These are phyloP conservation scores for Globisporangium alternatum DNA, from an alignment of 352 stramenopile genomes.

Conservation along the genomic window DNA sequence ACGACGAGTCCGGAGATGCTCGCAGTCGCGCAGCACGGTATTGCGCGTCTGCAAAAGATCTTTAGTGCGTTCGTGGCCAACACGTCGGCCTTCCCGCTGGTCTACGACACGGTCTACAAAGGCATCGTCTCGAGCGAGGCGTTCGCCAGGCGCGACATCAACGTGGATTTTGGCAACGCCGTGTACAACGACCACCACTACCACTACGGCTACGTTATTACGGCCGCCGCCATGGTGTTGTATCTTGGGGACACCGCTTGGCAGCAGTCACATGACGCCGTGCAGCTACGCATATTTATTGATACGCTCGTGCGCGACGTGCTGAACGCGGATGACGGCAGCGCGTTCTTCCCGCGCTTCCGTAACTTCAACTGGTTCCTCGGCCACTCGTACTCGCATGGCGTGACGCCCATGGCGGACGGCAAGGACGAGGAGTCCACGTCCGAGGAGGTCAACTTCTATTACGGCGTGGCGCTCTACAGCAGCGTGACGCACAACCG, in stretches of 20 bases:
- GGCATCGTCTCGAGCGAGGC: constrained; percentile 60
- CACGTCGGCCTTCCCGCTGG: constrained; percentile 43
- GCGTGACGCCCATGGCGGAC: constrained; percentile 65
- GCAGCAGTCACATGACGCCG: constrained; percentile 31
- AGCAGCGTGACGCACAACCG: constrained; percentile 43
- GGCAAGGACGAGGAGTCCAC: constrained; percentile 73
- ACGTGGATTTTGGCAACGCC: constrained; percentile 69
- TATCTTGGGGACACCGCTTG: constrained; percentile 38
- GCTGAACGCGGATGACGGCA: constrained; percentile 25
- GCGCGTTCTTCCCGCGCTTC: constrained; percentile 55
- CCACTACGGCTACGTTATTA: constrained; percentile 70
- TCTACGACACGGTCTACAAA: constrained; percentile 72
- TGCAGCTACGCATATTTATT: constrained; percentile 36
- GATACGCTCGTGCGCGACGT: constrained; percentile 60
- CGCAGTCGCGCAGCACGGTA: constrained; percentile 38
- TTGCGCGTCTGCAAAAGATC: constrained; percentile 44
- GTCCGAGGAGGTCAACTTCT: constrained; percentile 69
- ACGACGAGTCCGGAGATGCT: constrained; percentile 52
- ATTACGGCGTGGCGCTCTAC: constrained; percentile 58
- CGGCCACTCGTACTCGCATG: constrained; percentile 67
- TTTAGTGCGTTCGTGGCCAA: constrained; percentile 46
- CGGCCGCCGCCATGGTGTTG: constrained; percentile 42
- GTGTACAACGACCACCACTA: constrained; percentile 81
- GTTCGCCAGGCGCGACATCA: constrained; percentile 55
- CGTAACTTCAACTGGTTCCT: constrained; percentile 66